Conservation (phyloP, 441 rosid genomes). For the Gossypium trilobum region DNA sequence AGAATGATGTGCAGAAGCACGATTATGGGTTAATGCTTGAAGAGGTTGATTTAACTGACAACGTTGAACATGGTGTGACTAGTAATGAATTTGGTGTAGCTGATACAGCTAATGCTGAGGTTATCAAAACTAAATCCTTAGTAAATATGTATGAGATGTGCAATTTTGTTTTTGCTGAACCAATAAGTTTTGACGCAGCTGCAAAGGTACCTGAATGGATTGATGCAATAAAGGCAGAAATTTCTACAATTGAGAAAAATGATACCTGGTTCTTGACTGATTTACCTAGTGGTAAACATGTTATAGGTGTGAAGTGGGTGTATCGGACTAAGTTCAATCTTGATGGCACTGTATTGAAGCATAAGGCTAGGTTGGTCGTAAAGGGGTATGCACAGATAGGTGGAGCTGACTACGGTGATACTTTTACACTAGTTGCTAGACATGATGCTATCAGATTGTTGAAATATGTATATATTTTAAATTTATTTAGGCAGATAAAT, state of each 20-base stretch:
- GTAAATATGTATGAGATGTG: background rate
- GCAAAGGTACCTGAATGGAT: background rate
- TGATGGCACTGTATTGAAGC: background rate
- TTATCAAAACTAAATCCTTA: background rate
- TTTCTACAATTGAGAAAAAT: background rate
- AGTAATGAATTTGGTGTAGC: background rate
- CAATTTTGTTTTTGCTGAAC: no score
- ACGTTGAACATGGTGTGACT: background rate
- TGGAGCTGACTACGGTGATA: background rate
- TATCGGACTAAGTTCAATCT: background rate
- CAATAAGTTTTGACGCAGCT: background rate
- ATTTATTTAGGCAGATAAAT: no score
- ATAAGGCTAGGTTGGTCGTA: background rate
- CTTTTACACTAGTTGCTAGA: background rate
- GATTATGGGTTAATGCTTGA: no score
- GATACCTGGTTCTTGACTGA: background rate
- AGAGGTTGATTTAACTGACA: no score
- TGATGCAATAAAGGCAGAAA: background rate
- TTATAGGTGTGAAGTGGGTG: background rate
- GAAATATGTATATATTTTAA: no score
- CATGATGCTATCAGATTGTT: background rate
- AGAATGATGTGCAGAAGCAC: background rate
- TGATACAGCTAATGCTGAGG: background rate
- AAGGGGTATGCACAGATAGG: background rate
- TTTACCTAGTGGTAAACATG: background rate